Evolutionary conservation across 2,329 filamentous ascomycete species (phyloP).

Genomic region (Colletotrichum euphorbiae): DNA sequence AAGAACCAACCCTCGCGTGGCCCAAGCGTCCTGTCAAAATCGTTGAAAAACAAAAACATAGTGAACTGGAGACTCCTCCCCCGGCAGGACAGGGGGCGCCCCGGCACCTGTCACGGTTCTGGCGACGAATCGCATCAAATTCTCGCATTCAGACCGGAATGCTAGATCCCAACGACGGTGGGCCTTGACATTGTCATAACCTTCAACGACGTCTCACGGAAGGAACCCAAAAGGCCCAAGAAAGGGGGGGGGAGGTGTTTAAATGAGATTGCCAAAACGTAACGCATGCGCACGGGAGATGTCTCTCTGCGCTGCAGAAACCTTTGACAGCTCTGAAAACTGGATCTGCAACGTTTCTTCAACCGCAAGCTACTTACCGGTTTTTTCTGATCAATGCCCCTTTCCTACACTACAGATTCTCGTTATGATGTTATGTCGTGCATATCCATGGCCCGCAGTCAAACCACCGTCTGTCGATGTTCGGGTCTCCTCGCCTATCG

Average conservation of each 20-base stretch:
- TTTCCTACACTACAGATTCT: constrained; percentile 19
- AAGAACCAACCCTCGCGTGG: constrained; percentile 37
- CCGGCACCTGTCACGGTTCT: constrained; percentile 36
- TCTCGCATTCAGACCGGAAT: constrained; percentile 17
- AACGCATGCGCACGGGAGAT: constrained; percentile 4
- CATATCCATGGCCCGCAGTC: constrained; percentile 34
- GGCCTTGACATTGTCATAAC: constrained; percentile 16
- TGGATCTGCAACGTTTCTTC: constrained; percentile 19
- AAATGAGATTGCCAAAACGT: constrained; percentile 18
- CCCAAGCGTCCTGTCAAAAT: constrained; percentile 41
- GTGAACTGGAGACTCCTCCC: constrained; percentile 15
- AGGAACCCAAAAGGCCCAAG: not conserved
- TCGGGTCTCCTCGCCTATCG: constrained; percentile 24
- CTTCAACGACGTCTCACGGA: constrained; percentile 23
- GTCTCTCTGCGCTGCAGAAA: constrained; percentile 4
- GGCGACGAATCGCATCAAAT: constrained; percentile 38
- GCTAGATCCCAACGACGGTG: constrained; percentile 27
- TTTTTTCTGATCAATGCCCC: constrained; percentile 18
- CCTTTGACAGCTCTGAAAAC: not conserved
- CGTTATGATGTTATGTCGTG: constrained; percentile 32
- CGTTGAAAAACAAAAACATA: constrained; percentile 30
- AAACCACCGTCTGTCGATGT: constrained; percentile 35
- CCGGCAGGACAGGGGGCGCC: constrained; percentile 21
- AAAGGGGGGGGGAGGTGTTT: constrained; percentile 3
- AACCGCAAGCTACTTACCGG: not conserved